Percentiles rank a stretch among this genome's conserved stretches.
Conservation (phyloP, 305 asterid genomes). For the Fraxinus xanthoxyloides region DNA sequence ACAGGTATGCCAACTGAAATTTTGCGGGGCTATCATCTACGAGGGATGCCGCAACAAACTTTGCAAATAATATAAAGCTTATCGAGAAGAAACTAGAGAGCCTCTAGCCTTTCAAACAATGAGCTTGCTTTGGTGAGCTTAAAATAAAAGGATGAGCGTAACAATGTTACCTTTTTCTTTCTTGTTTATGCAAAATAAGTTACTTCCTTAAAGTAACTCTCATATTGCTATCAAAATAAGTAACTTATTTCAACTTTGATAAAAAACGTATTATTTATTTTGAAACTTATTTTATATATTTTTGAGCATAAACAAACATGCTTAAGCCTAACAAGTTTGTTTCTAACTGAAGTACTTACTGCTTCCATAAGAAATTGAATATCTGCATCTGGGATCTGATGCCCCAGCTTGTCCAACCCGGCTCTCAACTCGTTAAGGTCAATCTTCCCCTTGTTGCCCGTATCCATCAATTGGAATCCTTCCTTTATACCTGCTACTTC, state of each 20-base stretch:
- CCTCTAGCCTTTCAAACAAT: background rate
- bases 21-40: background rate
- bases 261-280: background rate
- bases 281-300: background rate
- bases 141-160: background rate
- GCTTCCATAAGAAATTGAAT: constrained; percentile 62
- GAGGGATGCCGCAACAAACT: background rate
- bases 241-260: background rate
- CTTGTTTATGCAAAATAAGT: background rate
- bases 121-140: background rate
- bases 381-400: constrained; percentile 59
- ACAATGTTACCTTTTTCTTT: background rate
- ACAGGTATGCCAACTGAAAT: background rate
- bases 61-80: background rate
- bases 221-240: background rate
- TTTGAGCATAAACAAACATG: background rate
- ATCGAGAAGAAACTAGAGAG: background rate
- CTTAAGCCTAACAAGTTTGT: background rate
- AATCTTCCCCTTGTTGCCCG: constrained; percentile 63
- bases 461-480: constrained; percentile 64
- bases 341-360: constrained; percentile 33
- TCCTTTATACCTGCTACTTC: constrained; percentile 76
- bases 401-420: constrained; percentile 65
- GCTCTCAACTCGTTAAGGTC: constrained; percentile 60
- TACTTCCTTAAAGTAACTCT: background rate